Evolutionary conservation across 106 monocot genomes (phyloP), one percentile per base, ranked within the genome.

Genomic region (Dendrobium huoshanense): DNA sequence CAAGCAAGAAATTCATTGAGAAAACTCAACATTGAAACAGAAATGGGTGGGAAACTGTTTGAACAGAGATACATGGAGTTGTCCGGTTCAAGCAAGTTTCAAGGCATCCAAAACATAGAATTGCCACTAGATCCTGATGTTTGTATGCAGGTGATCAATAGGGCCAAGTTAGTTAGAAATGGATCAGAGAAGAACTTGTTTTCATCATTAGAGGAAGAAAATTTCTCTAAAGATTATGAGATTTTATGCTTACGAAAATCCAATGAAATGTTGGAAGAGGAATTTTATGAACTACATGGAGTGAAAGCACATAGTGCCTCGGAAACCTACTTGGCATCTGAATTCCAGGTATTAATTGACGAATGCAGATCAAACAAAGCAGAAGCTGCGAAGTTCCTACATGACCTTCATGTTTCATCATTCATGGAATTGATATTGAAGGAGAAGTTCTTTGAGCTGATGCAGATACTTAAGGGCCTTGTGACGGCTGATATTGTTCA

Each of bases 401-500:
- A 72, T 33, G 87, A 92, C 22, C 70, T 84, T 41, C 84, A 90
- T 44, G 49, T 67, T 49, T 84, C 88, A 47, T 86, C 80, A 20
- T 44, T 92, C 65, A 84, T 84, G 68, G 86, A 84, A 77, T 78
- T 79, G 70, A 31, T 90, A 18, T 86, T 87, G 43, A 85, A 92
- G 78, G 90, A 92, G 61, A 89, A 90, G 79, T 78, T 90, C 42
- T 45, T 89, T 42, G 92, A 92, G 75, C 33, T 88, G 68, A 80
- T 88, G 22, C 31, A 79, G 70, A 55, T 49, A 80, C 87, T 82
- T 80, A 86, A 92, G 83, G 80, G 45, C 5, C 45, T 45, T 45
- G 45, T 7, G 45, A 45, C 45, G 9, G 9, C 88, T 75, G 77
- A 80, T 17, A 79, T 87, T 75, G 78, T 86, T 70, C 82, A 90